phyloP scores from a whole-genome alignment of 108 stramenopile genomes.

The Epithemia pelagica region DNA sequence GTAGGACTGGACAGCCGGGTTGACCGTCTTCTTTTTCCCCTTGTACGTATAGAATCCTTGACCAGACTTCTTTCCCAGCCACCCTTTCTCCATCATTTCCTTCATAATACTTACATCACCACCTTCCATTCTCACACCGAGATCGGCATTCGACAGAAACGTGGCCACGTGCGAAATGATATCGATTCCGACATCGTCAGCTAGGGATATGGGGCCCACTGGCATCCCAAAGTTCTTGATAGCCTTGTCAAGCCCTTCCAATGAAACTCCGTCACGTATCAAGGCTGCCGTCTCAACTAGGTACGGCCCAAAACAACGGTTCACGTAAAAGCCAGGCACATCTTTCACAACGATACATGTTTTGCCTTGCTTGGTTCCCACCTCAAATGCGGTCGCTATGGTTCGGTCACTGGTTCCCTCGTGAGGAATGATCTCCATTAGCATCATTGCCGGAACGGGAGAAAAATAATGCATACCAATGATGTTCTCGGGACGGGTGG shows the following conservation, averaged over 20 bases:
- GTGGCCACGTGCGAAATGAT: conserved; percentile 89
- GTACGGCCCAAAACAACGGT: conserved; percentile 97
- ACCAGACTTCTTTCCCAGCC: conserved; percentile 93
- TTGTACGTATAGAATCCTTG: conserved; percentile 98
- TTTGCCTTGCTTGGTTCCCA: conserved; percentile 98
- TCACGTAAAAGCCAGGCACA: conserved; percentile 99
- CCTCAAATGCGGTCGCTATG: conserved; percentile 88
- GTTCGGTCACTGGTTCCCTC: conserved; percentile 77
- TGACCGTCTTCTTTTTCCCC: conserved; percentile 85
- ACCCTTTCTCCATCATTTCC: conserved; percentile 93
- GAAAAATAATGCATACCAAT: conserved; percentile 99
- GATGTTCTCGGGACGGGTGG: conserved; percentile 87
- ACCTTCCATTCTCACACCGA: conserved; percentile 92
- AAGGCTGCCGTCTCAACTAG: conserved; percentile 85
- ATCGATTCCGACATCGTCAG: conserved; percentile 96
- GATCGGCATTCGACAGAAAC: conserved; percentile 89
- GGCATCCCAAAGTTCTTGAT: conserved; percentile 96
- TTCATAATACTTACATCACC: conserved; percentile 87
- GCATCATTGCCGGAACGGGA: conserved; percentile 97
- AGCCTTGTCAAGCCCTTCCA: conserved; percentile 87
- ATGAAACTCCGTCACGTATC: conserved; percentile 75
- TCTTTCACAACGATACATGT: conserved; percentile 98
- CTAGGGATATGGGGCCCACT: conserved; percentile 89
- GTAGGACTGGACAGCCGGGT: conserved; percentile 70
- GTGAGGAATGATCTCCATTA: conserved; percentile 98